Base-by-base conservation (phyloP, 768 basidiomycete species). In the Gloeostereum incarnatum region DNA sequence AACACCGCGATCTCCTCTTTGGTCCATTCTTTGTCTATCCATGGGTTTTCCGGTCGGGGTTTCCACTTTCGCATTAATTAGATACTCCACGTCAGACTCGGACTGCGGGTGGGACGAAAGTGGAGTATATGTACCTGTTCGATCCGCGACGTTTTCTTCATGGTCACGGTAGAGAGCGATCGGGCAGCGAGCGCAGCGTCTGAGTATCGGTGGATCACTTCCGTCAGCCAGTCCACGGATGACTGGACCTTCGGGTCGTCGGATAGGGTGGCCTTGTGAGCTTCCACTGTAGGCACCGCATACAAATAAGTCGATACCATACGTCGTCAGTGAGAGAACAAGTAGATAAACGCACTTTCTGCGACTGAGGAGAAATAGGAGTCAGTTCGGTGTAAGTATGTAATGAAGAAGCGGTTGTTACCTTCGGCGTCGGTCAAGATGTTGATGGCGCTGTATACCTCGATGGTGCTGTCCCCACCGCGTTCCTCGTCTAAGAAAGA, bases 161-260 rank as follows among this genome's bases (percentile, higher is more conserved):
- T 79, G 49, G 66, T 78, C 16, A 86, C 81, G 9, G 73, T 62
- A 17, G 69, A 68, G 43, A 80, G 63, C 1, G 79, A 71, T 34
- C 65, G 66, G 3, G 68, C 71, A 41, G 71, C 69, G 38, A 73
- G 47, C 36, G 75, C 69, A 23, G 84, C 80, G 25, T 79, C 78
- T 6, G 86, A 84, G 46, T 82, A 75, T 16, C 80, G 77, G 38
- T 71, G 75, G 33, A 81, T 65, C 19, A 74, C 75, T 56, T 91
- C 87, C 0, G 81, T 84, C 17, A 89, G 61, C 78, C 81, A 90
- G 57, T 88, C 88, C n/a, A 90, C 77, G 46, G 64, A 78, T 37
- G 61, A 64, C 19, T 66, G 59, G n/a, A 77, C 57, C 29, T 69
- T 68, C 23, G 53, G 57, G 53, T 71, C 75, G 42, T 63, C 64